Percentiles rank a stretch among this genome's conserved stretches.
These are phyloP conservation scores for Trichoderma asperelloides DNA, from an alignment of 495 filamentous ascomycete genomes.

Conservation along the genomic window DNA sequence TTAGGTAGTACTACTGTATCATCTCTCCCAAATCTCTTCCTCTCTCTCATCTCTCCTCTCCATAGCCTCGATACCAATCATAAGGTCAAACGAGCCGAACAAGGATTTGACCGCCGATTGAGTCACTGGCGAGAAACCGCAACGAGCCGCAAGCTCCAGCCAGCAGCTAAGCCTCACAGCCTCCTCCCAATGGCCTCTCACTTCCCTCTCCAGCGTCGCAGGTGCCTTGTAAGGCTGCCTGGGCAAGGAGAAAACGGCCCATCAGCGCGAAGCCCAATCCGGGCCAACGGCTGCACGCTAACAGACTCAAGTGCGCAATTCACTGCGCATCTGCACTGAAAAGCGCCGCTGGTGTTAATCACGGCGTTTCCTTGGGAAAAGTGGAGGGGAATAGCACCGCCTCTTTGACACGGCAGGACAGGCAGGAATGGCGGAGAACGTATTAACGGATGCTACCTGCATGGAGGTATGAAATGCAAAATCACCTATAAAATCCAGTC, in stretches of 20 bases:
- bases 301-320: no score
- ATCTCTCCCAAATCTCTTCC: no score
- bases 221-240: constrained; percentile 1
- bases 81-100: background rate
- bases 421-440: no score
- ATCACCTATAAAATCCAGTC: no score
- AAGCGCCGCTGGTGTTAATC: no score
- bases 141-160: background rate
- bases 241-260: background rate
- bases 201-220: background rate
- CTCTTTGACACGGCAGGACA: no score
- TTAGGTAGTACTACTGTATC: no score
- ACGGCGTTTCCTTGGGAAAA: no score
- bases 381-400: no score
- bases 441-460: no score
- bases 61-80: background rate
- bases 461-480: no score
- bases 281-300: background rate
- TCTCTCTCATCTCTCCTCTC: background rate
- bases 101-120: background rate
- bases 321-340: no score
- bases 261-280: background rate
- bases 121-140: background rate
- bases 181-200: background rate
- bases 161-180: background rate